Evolutionary conservation across 1,139 yeast species (phyloP).

Genomic region (Candida sanyaensis): DNA sequence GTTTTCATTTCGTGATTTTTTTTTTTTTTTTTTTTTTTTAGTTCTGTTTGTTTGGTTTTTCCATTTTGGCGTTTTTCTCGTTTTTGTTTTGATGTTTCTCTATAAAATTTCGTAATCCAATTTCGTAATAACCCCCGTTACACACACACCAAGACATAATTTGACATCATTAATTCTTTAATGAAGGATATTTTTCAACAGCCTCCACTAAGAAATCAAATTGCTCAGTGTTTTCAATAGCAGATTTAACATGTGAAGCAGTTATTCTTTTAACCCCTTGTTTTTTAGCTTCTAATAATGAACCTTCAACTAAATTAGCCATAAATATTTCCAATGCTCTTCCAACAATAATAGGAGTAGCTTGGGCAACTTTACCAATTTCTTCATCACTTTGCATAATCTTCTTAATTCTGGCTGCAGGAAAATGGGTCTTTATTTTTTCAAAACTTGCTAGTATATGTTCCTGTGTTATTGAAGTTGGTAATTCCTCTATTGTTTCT

Average conservation of each 20-base stretch:
- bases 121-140: neutral
- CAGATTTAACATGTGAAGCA: constrained; percentile 80
- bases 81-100: neutral
- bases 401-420: constrained; percentile 94
- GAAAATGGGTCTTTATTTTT: constrained; percentile 87
- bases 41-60: too few species aligned
- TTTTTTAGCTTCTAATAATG: constrained; percentile 74
- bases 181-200: constrained; percentile 59
- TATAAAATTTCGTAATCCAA: neutral
- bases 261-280: constrained; percentile 81
- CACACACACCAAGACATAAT: too few species aligned
- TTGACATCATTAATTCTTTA: constrained; percentile 24
- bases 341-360: constrained; percentile 96
- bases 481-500: constrained; percentile 3
- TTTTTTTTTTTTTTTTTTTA: too few species aligned
- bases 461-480: constrained; percentile 26
- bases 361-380: constrained; percentile 97
- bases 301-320: constrained; percentile 84
- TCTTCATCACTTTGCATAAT: constrained; percentile 98
- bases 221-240: constrained; percentile 83
- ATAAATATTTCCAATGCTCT: constrained; percentile 90
- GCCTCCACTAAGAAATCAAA: constrained; percentile 87
- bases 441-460: constrained; percentile 40
- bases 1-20: neutral
- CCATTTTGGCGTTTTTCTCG: neutral